These are phyloP conservation scores for Sporothrix inflata DNA, from an alignment of 2,329 filamentous ascomycete genomes.

Conservation along the genomic window DNA sequence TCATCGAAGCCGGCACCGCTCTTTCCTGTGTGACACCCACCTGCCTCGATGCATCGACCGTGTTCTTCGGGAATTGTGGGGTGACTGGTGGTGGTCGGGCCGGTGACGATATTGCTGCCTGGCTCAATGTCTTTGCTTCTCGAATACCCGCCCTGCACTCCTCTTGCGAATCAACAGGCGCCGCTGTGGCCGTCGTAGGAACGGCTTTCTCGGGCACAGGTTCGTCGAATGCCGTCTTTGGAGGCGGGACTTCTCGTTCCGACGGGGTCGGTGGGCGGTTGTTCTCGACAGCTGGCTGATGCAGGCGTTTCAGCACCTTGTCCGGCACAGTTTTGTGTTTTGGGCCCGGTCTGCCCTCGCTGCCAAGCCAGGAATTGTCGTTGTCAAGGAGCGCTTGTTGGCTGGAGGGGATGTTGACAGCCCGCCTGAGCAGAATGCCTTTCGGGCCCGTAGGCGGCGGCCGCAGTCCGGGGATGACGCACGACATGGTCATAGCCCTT, in stretches of 20 bases:
- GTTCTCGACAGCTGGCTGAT: not conserved
- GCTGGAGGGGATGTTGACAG: conserved; percentile 44
- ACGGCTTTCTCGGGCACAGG: not conserved
- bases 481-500: not conserved
- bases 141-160: not conserved
- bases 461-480: not conserved
- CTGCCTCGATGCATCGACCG: not conserved
- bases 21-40: not conserved
- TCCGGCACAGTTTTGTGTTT: conserved; percentile 13
- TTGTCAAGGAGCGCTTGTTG: conserved; percentile 46
- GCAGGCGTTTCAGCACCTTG: conserved; percentile 1
- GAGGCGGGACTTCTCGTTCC: not conserved
- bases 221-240: not conserved
- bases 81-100: not conserved
- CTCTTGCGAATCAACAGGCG: not conserved
- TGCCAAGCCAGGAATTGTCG: conserved; percentile 30
- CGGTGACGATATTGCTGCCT: not conserved
- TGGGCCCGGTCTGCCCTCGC: not conserved
- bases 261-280: not conserved
- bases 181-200: no score
- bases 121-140: not conserved
- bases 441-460: conserved; percentile 1
- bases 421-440: conserved; percentile 35
- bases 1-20: not conserved
- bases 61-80: not conserved